Conservation (phyloP, 2,329 filamentous ascomycete species). For the Colletotrichum eremochloae region DNA sequence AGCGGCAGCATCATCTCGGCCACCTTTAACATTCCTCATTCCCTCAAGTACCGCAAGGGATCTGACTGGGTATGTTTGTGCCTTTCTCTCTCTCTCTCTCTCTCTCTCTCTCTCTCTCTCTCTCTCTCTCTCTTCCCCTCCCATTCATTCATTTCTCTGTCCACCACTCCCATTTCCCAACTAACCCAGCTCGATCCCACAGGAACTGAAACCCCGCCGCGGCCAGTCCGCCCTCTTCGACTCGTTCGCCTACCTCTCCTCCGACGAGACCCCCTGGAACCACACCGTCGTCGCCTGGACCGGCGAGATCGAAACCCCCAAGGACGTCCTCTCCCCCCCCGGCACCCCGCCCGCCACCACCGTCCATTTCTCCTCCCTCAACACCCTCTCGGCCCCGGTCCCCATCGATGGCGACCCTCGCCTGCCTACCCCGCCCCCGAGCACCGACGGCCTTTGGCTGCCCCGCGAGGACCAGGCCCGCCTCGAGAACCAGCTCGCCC, state of each 20-base stretch:
- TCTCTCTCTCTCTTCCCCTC: not conserved
- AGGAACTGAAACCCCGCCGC: slow-evolving; percentile 82
- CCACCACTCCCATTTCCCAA: not conserved
- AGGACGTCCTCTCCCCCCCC: slow-evolving; percentile 60
- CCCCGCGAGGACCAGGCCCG: slow-evolving; percentile 76
- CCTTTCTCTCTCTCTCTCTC: not conserved
- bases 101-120: not conserved
- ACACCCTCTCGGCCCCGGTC: slow-evolving; percentile 83
- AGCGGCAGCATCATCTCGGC: slow-evolving; percentile 77
- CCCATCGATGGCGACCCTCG: slow-evolving; percentile 75
- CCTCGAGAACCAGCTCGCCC: slow-evolving; percentile 80
- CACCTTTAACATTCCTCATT: slow-evolving; percentile 73
- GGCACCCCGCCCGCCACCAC: slow-evolving; percentile 64
- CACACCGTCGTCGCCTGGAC: slow-evolving; percentile 96
- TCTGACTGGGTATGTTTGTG: slow-evolving; percentile 70
- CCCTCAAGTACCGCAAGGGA: slow-evolving; percentile 69
- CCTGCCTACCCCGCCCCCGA: slow-evolving; percentile 67
- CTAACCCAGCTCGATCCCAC: not conserved
- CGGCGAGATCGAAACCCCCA: slow-evolving; percentile 78
- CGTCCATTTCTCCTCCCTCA: slow-evolving; percentile 69
- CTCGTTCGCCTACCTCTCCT: slow-evolving; percentile 88
- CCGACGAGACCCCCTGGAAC: slow-evolving; percentile 86
- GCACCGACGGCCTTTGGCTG: slow-evolving; percentile 78
- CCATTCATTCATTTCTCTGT: not conserved
- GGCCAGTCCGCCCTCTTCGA: slow-evolving; percentile 95